These are phyloP conservation scores for Steccherinum ochraceum DNA, from an alignment of 768 basidiomycete genomes.

Conservation along the genomic window DNA sequence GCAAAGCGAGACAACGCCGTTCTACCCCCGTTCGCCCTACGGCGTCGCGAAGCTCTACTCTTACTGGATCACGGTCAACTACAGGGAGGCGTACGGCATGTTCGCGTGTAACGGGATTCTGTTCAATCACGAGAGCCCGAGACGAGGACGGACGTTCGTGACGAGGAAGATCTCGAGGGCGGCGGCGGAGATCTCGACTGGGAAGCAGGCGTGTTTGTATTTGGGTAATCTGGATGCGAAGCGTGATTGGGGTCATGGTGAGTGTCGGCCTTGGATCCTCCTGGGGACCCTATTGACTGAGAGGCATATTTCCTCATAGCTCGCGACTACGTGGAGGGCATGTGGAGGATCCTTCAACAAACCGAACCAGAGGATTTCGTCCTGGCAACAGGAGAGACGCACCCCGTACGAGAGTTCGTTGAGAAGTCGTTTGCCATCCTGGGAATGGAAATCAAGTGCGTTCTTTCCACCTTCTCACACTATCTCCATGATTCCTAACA, in stretches of 20 bases:
- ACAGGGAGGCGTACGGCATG: slow-evolving; percentile 94
- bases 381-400: slow-evolving; percentile 94
- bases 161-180: slow-evolving; percentile 93
- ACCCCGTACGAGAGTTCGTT: slow-evolving; percentile 90
- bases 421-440: slow-evolving; percentile 76
- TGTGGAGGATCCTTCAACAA: slow-evolving; percentile 97
- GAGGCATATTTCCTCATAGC: slow-evolving; percentile 49
- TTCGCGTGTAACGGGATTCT: slow-evolving; percentile 95
- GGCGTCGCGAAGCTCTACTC: slow-evolving; percentile 93
- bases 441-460: slow-evolving; percentile 60
- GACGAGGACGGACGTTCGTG: slow-evolving; percentile 92
- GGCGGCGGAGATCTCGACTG: slow-evolving; percentile 84
- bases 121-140: slow-evolving; percentile 97
- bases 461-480: slow-evolving; percentile 34
- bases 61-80: slow-evolving; percentile 88
- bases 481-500: slow-evolving; percentile 2
- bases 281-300: slow-evolving; percentile 71
- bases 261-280: slow-evolving; percentile 23
- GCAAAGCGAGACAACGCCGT: slow-evolving; percentile 93
- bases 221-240: slow-evolving; percentile 92
- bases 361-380: slow-evolving; percentile 81
- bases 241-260: slow-evolving; percentile 98
- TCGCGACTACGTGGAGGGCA: slow-evolving; percentile 91
- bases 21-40: slow-evolving; percentile 97
- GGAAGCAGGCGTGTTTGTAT: slow-evolving; percentile 87